A percentile compares a stretch with the other conserved stretches of the same genome.
Conservation (phyloP, 345 rosid genomes). For the Pistacia vera region DNA sequence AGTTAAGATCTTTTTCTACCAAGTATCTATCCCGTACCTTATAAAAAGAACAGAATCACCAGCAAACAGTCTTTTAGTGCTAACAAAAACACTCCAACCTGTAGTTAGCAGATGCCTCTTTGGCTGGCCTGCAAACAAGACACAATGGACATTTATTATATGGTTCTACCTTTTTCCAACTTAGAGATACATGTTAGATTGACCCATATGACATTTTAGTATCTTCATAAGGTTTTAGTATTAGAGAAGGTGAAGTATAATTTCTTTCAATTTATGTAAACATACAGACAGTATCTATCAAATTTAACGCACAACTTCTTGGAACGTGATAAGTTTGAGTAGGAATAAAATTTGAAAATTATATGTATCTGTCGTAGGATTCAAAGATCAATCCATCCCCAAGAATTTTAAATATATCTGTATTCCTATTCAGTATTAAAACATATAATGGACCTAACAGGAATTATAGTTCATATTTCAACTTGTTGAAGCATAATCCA, state of each 20-base stretch:
- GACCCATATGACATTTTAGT: not conserved
- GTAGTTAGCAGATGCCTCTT: conserved; percentile 90
- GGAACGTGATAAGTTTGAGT: no score
- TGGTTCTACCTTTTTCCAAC: conserved; percentile 5
- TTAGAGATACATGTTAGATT: not conserved
- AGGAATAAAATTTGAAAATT: no score
- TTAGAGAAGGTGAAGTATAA: no score
- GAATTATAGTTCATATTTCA: not conserved
- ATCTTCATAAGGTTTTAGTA: conserved; percentile 12
- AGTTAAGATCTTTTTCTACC: conserved; percentile 1
- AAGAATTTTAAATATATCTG: not conserved
- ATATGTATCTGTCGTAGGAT: no score
- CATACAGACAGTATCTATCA: no score
- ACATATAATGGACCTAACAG: not conserved
- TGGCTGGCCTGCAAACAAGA: conserved; percentile 71
- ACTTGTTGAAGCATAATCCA: not conserved
- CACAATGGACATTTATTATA: conserved; percentile 9
- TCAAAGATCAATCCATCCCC: not conserved
- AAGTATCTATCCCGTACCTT: conserved; percentile 48
- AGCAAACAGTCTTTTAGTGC: conserved; percentile 89
- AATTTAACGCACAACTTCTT: no score
- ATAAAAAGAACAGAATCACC: conserved; percentile 95
- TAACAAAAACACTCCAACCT: conserved; percentile 96
- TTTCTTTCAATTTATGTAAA: no score
- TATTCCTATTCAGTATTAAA: not conserved